phyloP scores from a whole-genome alignment of 352 stramenopile genomes.

The Globisporangium megalacanthum region DNA sequence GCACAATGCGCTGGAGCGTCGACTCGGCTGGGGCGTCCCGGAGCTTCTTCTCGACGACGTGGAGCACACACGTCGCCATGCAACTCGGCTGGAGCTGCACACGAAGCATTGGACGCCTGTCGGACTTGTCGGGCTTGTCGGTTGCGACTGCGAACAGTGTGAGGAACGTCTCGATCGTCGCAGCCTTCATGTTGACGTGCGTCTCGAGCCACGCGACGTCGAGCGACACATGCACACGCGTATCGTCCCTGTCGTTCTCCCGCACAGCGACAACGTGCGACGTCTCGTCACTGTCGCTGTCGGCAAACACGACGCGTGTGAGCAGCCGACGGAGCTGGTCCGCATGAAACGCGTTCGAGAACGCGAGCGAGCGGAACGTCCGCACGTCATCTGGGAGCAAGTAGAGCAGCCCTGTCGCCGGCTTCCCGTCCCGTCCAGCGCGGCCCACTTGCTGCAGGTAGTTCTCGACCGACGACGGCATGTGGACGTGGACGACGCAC shows the following conservation, averaged over 20 bases:
- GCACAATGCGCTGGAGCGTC: slow-evolving; percentile 33
- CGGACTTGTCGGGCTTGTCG: slow-evolving; percentile 11
- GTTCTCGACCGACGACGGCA: slow-evolving; percentile 96
- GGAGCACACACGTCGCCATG: slow-evolving; percentile 49
- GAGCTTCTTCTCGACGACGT: slow-evolving; percentile 48
- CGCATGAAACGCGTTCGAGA: slow-evolving; percentile 56
- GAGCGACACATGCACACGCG: slow-evolving; percentile 26
- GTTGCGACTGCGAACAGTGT: slow-evolving; percentile 47
- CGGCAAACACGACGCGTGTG: slow-evolving; percentile 27
- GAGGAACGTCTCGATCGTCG: slow-evolving; percentile 74
- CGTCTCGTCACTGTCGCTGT: slow-evolving; percentile 1
- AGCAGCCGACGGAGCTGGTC: slow-evolving; percentile 49
- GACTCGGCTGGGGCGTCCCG: slow-evolving; percentile 25
- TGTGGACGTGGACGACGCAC: slow-evolving; percentile 97
- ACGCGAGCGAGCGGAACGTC: slow-evolving; percentile 65
- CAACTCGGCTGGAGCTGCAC: slow-evolving; percentile 36
- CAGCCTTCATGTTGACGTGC: slow-evolving; percentile 65
- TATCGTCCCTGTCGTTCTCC: not conserved
- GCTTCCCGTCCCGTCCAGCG: slow-evolving; percentile 91
- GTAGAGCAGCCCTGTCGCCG: slow-evolving; percentile 59
- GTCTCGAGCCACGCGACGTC: slow-evolving; percentile 56
- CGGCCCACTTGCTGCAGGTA: slow-evolving; percentile 98
- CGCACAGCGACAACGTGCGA: slow-evolving; percentile 5
- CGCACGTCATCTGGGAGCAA: slow-evolving; percentile 59
- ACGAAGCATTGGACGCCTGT: not conserved